Percentiles rank a stretch among this genome's conserved stretches.
phyloP scores from a whole-genome alignment of 2,329 filamentous ascomycete species.

The Colletotrichum caudatum region DNA sequence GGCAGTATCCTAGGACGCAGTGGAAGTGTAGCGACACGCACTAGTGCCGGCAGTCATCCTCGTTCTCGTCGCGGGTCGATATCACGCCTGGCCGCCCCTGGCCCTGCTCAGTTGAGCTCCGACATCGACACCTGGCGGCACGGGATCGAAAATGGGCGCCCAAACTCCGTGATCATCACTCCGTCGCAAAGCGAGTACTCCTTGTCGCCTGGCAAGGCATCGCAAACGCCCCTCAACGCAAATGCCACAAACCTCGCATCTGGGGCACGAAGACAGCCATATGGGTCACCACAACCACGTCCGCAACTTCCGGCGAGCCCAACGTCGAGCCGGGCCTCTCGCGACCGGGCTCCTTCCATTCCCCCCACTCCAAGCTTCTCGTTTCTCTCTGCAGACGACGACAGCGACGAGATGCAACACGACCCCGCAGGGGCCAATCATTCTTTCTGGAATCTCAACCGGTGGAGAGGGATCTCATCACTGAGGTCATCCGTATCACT shows the following conservation, averaged over 20 bases:
- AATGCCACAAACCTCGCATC: conserved; percentile 57
- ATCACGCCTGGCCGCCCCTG: conserved; percentile 49
- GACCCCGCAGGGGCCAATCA: conserved; percentile 57
- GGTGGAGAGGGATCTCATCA: conserved; percentile 61
- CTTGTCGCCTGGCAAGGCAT: conserved; percentile 63
- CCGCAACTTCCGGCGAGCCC: conserved; percentile 53
- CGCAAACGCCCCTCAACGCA: conserved; percentile 52
- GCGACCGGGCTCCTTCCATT: conserved; percentile 47
- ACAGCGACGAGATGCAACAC: conserved; percentile 52
- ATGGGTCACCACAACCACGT: conserved; percentile 47
- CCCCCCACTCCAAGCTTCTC: conserved; percentile 70
- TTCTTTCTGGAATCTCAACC: conserved; percentile 69
- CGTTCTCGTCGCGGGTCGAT: conserved; percentile 69
- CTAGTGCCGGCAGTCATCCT: conserved; percentile 60
- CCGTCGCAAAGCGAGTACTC: conserved; percentile 65
- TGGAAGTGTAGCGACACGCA: conserved; percentile 67
- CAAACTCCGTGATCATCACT: conserved; percentile 53
- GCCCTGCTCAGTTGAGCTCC: conserved; percentile 55
- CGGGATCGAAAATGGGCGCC: conserved; percentile 62
- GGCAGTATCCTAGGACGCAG: conserved; percentile 69
- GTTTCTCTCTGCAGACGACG: conserved; percentile 58
- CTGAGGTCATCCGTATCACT: conserved; percentile 34
- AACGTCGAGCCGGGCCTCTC: conserved; percentile 48
- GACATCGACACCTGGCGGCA: conserved; percentile 95
- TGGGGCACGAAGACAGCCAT: conserved; percentile 60